Evolutionary conservation across 768 basidiomycete species (phyloP), one percentile per base, ranked within the genome.

Genomic region (Boletus edulis): DNA sequence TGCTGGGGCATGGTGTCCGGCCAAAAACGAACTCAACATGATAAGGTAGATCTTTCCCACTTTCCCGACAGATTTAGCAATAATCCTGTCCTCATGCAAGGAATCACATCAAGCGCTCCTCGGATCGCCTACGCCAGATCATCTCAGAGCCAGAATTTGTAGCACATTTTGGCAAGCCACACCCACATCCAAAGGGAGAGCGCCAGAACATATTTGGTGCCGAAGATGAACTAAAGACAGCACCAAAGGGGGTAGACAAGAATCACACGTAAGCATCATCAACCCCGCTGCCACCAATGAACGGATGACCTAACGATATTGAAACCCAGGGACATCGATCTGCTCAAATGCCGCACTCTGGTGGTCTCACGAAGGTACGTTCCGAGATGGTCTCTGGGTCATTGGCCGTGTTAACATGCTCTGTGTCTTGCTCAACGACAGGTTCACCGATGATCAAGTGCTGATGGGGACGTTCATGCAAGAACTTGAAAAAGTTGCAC

Each of bases 241-340:
- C 94, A 6, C 95, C 95, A 1, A 98, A 97, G 65, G 95, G 94
- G 0, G 73, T 96, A 10, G 81, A 82, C 49, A 98, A 94, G 72
- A 79, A 79, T 31, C 94, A 98, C 67, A 77, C 78, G 89, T 91
- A 52, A 17, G 78, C 63, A 11, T 43, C 14, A 4, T 38, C n/a
- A 5, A 29, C 45, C 15, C 14, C 29, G 18, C 18, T 14, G 34
- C 27, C 46, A 37, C 51, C 20, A 38, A 15, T 17, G 12, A 38
- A n/a, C 2, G 3, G n/a, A 15, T n/a, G 2, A 39, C 46, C 27
- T 38, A 45, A 55, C 10, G 27, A 29, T 20, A 51, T 34, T 46
- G 37, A 17, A 48, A 43, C 56, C 2, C 37, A 90, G 87, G 69
- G 93, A 98, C 67, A 98, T 99, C 60, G 95, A 96, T 68, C 73